Conservation (phyloP, 805 yeast species). For the Yarrowia sp. region DNA sequence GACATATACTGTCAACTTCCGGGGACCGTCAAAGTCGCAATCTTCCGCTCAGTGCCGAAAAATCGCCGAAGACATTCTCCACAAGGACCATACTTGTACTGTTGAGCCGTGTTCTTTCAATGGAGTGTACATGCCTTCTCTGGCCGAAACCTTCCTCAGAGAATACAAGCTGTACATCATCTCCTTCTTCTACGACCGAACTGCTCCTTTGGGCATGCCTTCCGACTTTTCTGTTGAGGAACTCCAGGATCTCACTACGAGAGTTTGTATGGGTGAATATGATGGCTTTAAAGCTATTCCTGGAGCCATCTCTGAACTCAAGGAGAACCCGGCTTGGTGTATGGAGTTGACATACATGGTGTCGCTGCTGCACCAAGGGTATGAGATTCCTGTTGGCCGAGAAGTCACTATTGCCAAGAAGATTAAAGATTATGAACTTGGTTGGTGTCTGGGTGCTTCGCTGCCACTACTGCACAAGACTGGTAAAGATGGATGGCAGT, state of each 20-base stretch:
- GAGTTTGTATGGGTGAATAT: slow-evolving; percentile 91
- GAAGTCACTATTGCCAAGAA: slow-evolving; percentile 91
- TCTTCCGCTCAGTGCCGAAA: slow-evolving; percentile 82
- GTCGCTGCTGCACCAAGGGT: slow-evolving; percentile 90
- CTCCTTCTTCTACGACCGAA: slow-evolving; percentile 93
- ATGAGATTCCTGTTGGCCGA: slow-evolving; percentile 85
- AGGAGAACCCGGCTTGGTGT: slow-evolving; percentile 90
- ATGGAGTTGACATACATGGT: slow-evolving; percentile 87
- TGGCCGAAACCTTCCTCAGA: slow-evolving; percentile 69
- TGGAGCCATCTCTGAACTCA: slow-evolving; percentile 62
- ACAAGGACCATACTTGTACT: slow-evolving; percentile 77
- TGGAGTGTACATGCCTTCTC: slow-evolving; percentile 95
- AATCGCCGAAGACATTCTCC: slow-evolving; percentile 75
- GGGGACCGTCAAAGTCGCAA: slow-evolving; percentile 56
- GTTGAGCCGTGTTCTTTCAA: slow-evolving; percentile 89
- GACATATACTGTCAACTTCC: slow-evolving; percentile 54
- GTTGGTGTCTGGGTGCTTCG: slow-evolving; percentile 99
- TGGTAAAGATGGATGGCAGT: slow-evolving; percentile 31
- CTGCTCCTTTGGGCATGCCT: slow-evolving; percentile 94
- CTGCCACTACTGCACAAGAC: slow-evolving; percentile 67
- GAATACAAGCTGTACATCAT: slow-evolving; percentile 81
- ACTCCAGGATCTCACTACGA: slow-evolving; percentile 71
- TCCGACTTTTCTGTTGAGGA: slow-evolving; percentile 81
- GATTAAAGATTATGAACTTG: slow-evolving; percentile 84
- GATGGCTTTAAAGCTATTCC: slow-evolving; percentile 63